Evolutionary conservation across 1,284 basidiomycete species (phyloP).

Genomic region (Ceratobasidium sp.): DNA sequence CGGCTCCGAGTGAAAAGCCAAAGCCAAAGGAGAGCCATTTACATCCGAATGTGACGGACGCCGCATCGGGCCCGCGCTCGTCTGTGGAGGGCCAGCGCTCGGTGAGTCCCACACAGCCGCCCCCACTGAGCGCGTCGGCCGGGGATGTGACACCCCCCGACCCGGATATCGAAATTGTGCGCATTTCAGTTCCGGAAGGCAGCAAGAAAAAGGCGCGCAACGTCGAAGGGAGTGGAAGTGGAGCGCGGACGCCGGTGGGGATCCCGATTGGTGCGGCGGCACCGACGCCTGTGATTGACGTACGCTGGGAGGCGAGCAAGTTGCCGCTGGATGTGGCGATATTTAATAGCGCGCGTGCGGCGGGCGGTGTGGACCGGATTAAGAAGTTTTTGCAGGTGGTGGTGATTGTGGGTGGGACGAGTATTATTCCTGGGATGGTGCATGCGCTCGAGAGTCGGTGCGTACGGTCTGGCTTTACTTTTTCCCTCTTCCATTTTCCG

Average conservation of each 20-base stretch:
- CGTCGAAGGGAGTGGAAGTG: slow-evolving; percentile 4
- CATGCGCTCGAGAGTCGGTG: slow-evolving; percentile 83
- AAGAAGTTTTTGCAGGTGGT: slow-evolving; percentile 90
- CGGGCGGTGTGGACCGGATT: slow-evolving; percentile 88
- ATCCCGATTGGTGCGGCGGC: background rate
- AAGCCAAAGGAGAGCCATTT: no score
- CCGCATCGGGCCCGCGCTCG: no score
- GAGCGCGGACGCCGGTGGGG: slow-evolving; percentile 14
- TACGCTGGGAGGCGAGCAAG: slow-evolving; percentile 86
- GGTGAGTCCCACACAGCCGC: slow-evolving; percentile 36
- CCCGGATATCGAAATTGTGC: background rate
- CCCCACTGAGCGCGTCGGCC: slow-evolving; percentile 7
- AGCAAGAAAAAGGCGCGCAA: background rate
- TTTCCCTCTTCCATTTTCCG: background rate
- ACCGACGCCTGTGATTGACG: slow-evolving; percentile 64
- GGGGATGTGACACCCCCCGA: background rate
- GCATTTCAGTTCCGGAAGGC: background rate
- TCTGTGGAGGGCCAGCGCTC: slow-evolving; percentile 4
- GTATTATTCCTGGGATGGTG: slow-evolving; percentile 76
- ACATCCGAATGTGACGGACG: no score
- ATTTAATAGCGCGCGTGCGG: slow-evolving; percentile 87
- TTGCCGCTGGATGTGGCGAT: slow-evolving; percentile 94
- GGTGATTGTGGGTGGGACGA: slow-evolving; percentile 86
- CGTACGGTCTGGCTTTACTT: slow-evolving; percentile 45
- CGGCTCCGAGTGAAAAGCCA: no score